Evolutionary conservation across 1,284 basidiomycete genomes (phyloP), one percentile per base, ranked within the genome.

Genomic region (Mycosarcoma maydis): DNA sequence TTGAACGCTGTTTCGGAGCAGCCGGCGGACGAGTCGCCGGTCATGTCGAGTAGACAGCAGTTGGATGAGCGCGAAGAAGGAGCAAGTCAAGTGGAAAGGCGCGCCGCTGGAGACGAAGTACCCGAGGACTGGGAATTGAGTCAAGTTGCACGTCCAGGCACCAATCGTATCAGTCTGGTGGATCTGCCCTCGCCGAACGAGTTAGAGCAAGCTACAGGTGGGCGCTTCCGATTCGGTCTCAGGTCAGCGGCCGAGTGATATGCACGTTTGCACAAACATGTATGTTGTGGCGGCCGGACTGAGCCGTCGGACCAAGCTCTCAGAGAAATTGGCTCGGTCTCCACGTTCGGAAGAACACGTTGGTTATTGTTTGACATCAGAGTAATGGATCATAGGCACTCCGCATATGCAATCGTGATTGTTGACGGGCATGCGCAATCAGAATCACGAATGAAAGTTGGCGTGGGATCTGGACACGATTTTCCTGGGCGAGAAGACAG

Each of bases 61-160:
- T 23, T 65, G 17, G 33, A 36, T 26, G 32, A 42, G n/a, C 2
- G 45, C 16, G 3, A 51, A 14, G 5, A 47, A 23, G 10, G 19
- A 29, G n/a, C 13, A 34, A 17, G 32, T 20, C n/a, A 10, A 17
- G 20, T 8, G 3, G 20, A 41, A 27, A 24, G 37, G 30, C 13
- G 47, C 24, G 20, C 32, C 10, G 39, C 53, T 23, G 41, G 48
- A 13, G 62, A 59, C 38, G 61, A 66, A 34, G 51, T 61, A 0
- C 62, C 68, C 3, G 62, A 71, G 32, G 51, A 61, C 8, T 71
- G 68, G 68, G 58, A 71, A 14, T 4, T 57, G 58, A 66, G 61
- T 29, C 61, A 61, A 22, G 42, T 66, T 4, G 61, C 58, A 17
- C 30, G 58, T 26, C 27, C 46, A 19, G 62, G 68, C 13, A 40